Evolutionary conservation across 1,284 basidiomycete species (phyloP).

Genomic region (Pascua sp.): DNA sequence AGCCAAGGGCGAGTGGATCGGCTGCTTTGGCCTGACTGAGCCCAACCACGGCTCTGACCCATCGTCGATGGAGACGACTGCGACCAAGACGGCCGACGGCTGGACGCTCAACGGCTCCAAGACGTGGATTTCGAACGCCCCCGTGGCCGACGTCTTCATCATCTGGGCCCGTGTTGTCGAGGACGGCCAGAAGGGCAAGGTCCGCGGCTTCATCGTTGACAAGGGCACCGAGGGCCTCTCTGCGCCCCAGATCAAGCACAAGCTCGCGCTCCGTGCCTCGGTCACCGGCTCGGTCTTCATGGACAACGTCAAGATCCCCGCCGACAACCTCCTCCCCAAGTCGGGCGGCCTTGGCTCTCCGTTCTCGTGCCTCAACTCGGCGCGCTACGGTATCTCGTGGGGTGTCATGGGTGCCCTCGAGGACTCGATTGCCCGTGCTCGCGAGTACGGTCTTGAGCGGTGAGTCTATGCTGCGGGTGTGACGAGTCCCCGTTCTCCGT

Average conservation of each 20-base stretch:
- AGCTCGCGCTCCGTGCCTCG: constrained; percentile 82
- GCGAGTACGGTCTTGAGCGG: constrained; percentile 82
- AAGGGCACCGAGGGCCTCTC: constrained; percentile 79
- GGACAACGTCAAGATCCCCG: constrained; percentile 70
- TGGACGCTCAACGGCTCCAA: constrained; percentile 86
- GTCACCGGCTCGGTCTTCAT: constrained; percentile 92
- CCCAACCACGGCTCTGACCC: constrained; percentile 96
- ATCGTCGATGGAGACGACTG: constrained; percentile 87
- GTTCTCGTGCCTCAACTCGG: constrained; percentile 88
- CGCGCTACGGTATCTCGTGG: constrained; percentile 88
- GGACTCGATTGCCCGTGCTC: constrained; percentile 75
- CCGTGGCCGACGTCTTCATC: constrained; percentile 78
- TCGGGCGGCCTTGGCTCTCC: constrained; percentile 73
- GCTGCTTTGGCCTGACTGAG: constrained; percentile 94
- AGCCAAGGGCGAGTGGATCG: constrained; percentile 83
- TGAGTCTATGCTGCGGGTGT: constrained; percentile 25
- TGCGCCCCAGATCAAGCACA: constrained; percentile 87
- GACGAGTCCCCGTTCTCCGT: background rate
- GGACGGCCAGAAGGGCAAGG: constrained; percentile 59
- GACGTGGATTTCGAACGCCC: constrained; percentile 94
- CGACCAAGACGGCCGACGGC: constrained; percentile 76
- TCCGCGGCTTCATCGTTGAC: constrained; percentile 79
- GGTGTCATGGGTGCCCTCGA: constrained; percentile 93
- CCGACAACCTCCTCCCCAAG: constrained; percentile 70
- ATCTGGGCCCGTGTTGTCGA: constrained; percentile 68